Conservation (phyloP, 2,329 filamentous ascomycete genomes). For the Fragosphaeria purpurea region DNA sequence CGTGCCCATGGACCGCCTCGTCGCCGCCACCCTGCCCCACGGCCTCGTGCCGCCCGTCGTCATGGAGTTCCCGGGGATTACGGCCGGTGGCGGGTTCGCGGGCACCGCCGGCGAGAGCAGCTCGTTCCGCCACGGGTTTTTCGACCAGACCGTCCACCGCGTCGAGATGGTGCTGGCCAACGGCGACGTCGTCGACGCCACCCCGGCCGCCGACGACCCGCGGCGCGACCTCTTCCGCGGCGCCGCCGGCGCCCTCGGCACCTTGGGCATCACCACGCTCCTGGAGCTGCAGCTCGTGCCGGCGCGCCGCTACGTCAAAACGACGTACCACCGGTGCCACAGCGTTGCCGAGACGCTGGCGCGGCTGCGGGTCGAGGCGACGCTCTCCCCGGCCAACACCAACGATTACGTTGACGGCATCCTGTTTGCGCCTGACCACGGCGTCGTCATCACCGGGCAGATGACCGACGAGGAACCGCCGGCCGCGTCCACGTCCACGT, state of each 20-base stretch:
- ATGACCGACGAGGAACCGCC: constrained; percentile 44
- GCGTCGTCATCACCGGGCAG: constrained; percentile 56
- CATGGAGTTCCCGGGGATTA: constrained; percentile 70
- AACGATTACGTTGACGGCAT: constrained; percentile 66
- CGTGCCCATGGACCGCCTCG: constrained; percentile 62
- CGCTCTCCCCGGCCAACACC: background rate
- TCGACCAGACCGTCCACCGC: constrained; percentile 52
- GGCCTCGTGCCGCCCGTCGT: constrained; percentile 61
- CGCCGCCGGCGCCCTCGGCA: constrained; percentile 58
- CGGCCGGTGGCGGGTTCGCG: constrained; percentile 60
- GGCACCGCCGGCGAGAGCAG: constrained; percentile 63
- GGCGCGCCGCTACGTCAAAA: constrained; percentile 50
- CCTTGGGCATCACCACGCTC: constrained; percentile 56
- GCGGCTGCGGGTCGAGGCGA: constrained; percentile 26
- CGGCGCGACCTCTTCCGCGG: constrained; percentile 52
- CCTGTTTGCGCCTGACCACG: constrained; percentile 49
- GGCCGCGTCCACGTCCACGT: constrained; percentile 7
- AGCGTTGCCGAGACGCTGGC: constrained; percentile 38
- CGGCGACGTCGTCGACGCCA: constrained; percentile 49
- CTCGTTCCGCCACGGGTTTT: constrained; percentile 61
- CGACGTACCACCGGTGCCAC: constrained; percentile 48
- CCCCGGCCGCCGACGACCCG: constrained; percentile 19
- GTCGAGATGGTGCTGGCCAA: constrained; percentile 63
- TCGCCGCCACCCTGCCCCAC: constrained; percentile 53
- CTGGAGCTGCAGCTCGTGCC: constrained; percentile 54